Evolutionary conservation across 176 grass and related monocot species (phyloP), one percentile per base, ranked within the genome.

Genomic region (Triticum timopheevii): DNA sequence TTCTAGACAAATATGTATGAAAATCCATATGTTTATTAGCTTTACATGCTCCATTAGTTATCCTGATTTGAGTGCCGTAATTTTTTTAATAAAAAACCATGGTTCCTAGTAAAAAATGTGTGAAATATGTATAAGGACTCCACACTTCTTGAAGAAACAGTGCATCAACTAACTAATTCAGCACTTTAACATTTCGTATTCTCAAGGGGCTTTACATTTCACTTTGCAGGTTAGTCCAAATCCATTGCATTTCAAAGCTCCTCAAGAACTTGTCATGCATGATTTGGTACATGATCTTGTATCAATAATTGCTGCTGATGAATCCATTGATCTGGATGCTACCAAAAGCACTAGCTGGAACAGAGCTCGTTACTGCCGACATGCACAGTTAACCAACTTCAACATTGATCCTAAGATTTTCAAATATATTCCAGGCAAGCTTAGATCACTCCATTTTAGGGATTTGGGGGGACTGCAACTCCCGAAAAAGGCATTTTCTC

Each of bases 281-380:
- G 80, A 88, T 47, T 81, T 93, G 24, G 85, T 93, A 16, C 45
- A 94, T 81, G 89, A 91, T 22, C 84, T 91, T 77, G 92, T 86
- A 36, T 72, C 17, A 33, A 28, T 27, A 81, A 71, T 94, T 65
- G 69, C 74, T 72, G 38, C 34, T 0, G 52, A 91, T 39, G 92
- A 94, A 59, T 30, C 84, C 30, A 28, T 40, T 35, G 8, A 25
- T 28, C 8, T 78, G 11, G 28, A 83, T n/a, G 61, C 12, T 76
- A 42, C 17, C 23, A 66, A 33, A 17, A n/a, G 19, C 15, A 25
- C 10, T 3, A 63, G 3, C 0, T 24, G 27, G 38, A 80, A 13
- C 3, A 65, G 4, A 7, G 1, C 30, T 65, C 6, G 31, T 27
- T 77, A 85, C 63, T 22, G 83, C 67, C 80, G 89, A 50, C 87